A percentile compares a stretch with the other conserved stretches of the same genome.
phyloP scores from a whole-genome alignment of 2,329 filamentous ascomycete species.

The Botrytis galanthina region DNA sequence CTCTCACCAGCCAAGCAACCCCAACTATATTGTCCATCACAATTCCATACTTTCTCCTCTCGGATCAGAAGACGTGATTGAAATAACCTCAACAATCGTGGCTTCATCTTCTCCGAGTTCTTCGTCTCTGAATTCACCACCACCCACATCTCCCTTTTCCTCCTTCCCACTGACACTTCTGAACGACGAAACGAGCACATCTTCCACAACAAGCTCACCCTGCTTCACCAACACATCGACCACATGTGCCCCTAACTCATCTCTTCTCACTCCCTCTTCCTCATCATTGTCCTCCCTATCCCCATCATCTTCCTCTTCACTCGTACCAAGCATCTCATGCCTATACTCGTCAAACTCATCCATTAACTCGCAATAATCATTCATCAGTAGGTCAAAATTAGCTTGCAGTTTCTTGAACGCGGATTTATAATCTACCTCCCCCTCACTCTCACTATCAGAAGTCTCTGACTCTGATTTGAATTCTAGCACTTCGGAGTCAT shows the following conservation, averaged over 20 bases:
- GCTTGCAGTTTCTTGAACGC: background rate
- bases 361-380: background rate
- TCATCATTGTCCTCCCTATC: background rate
- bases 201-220: background rate
- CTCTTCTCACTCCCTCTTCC: background rate
- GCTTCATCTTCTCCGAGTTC: background rate
- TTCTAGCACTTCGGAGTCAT: conserved; percentile 25
- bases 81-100: background rate
- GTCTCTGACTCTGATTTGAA: conserved; percentile 16
- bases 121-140: background rate
- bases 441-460: background rate
- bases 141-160: background rate
- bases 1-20: too few species aligned
- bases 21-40: background rate
- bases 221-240: background rate
- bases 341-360: background rate
- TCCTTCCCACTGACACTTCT: background rate
- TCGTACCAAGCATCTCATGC: background rate
- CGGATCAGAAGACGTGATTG: background rate
- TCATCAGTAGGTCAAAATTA: background rate
- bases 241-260: background rate
- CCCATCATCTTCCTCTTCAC: background rate
- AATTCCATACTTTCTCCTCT: background rate
- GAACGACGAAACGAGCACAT: background rate
- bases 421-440: background rate